Base-by-base conservation (phyloP, 495 filamentous ascomycete species). In the Daldinia grandis region DNA sequence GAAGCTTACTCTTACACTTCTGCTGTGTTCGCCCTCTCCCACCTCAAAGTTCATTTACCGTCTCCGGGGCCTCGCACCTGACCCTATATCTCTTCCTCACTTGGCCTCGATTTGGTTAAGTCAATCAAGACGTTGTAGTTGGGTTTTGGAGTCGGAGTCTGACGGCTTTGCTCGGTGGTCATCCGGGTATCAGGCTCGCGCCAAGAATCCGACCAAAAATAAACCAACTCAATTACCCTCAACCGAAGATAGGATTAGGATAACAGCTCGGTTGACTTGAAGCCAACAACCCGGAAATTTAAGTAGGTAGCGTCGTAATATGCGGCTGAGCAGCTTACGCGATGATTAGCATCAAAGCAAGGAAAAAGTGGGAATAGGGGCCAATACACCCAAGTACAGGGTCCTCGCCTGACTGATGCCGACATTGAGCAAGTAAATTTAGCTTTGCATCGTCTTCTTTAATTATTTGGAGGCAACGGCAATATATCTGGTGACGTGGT, bases 251-350 rank as follows among this genome's bases (percentile, higher is more conserved):
- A 14, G 50, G 19, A 24, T 42, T 38, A n/a, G 55, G 27, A 61
- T 24, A 44, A 9, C 19, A 21, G 61, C 51, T 73, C 70, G 70
- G 65, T 58, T 61, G 50, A 28, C 55, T 49, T 58, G 25, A 64
- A 68, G 55, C 53, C 56, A 65, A 64, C 56, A 61, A 65, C 60
- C 65, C 57, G 58, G 70, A 57, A 67, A 56, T 35, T 54, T 57
- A 47, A 56, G 19, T 62, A 58, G 55, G 55, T 37, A 60, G 50
- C 42, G 70, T 73, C 47, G 51, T 53, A 73, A 69, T 65, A 69
- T 73, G 70, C 70, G 70, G 70, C 70, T 73, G 65, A 73, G 70
- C 24, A 62, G 59, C 63, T 72, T 72, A 67, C 44, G 53, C 56
- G 42, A 64, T 35, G 64, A 63, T 71, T 63, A 63, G 25, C 33